phyloP scores from a whole-genome alignment of 106 monocot species.

The Acorus calamus region DNA sequence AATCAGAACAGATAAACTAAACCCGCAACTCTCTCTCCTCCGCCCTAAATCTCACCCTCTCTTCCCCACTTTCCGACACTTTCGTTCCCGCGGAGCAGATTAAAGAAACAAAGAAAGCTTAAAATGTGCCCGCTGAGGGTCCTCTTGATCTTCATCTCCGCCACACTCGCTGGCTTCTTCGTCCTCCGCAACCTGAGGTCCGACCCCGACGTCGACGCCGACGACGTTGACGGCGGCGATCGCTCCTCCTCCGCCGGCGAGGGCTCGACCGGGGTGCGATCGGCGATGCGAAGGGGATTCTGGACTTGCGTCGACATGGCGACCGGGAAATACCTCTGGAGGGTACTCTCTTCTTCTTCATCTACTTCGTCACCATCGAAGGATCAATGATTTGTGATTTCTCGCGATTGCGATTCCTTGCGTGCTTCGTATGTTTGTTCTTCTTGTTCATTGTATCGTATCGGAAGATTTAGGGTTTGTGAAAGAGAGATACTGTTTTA shows the following conservation, averaged over 20 bases:
- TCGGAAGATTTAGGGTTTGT: no score
- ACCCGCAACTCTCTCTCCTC: no score
- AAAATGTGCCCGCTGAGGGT: slow-evolving; percentile 79
- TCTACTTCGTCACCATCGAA: neutral
- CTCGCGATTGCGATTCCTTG: no score
- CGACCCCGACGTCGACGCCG: slow-evolving; percentile 6
- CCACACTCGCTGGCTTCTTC: slow-evolving; percentile 79
- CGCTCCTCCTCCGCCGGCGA: neutral
- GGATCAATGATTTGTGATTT: no score
- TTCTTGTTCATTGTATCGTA: no score
- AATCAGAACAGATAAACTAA: no score
- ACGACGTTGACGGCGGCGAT: slow-evolving; percentile 1
- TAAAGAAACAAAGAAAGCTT: neutral
- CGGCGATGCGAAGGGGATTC: slow-evolving; percentile 36
- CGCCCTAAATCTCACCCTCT: no score
- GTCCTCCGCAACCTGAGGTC: slow-evolving; percentile 41
- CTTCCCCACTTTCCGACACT: no score
- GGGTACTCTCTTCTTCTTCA: slow-evolving; percentile 25
- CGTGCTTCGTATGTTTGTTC: no score
- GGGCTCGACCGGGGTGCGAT: slow-evolving; percentile 20
- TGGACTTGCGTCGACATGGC: slow-evolving; percentile 91
- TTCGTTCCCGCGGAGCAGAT: neutral
- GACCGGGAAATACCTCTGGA: slow-evolving; percentile 82
- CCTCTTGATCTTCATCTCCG: slow-evolving; percentile 81
- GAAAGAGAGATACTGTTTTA: no score